phyloP scores from a whole-genome alignment of 345 rosid genomes.

The Luvunga scandens region DNA sequence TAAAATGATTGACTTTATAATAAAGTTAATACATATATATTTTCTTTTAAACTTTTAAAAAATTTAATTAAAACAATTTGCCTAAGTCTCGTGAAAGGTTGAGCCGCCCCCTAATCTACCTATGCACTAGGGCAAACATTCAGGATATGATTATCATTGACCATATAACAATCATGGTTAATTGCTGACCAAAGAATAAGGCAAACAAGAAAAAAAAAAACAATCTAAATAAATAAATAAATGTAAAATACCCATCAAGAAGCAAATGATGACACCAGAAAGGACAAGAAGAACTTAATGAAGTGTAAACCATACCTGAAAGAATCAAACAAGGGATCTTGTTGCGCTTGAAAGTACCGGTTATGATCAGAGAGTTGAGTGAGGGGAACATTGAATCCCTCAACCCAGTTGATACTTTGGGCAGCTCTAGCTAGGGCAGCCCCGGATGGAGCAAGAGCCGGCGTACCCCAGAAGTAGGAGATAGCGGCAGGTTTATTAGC shows the following conservation, averaged over 20 bases:
- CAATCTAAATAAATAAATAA: too few relatives aligned
- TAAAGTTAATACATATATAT: too few relatives aligned
- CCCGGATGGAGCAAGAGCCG: constrained; percentile 61
- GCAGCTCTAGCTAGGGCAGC: constrained; percentile 36
- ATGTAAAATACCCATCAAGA: not conserved
- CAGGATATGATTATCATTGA: too few relatives aligned
- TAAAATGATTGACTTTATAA: too few relatives aligned
- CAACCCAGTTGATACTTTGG: constrained; percentile 50
- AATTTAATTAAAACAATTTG: too few relatives aligned
- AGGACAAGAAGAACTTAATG: not conserved
- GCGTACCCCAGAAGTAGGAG: constrained; percentile 84
- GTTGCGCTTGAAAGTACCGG: constrained; percentile 1
- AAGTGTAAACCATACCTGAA: constrained; percentile 52
- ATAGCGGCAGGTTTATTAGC: constrained; percentile 29
- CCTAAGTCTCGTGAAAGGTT: too few relatives aligned
- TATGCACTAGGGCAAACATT: too few relatives aligned
- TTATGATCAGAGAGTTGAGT: constrained; percentile 32
- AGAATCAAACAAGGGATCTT: constrained; percentile 32
- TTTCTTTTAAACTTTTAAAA: too few relatives aligned
- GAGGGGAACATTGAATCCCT: constrained; percentile 65
- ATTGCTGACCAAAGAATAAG: too few relatives aligned
- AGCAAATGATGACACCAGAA: not conserved
- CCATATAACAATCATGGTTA: too few relatives aligned
- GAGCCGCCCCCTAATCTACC: too few relatives aligned
- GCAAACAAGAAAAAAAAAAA: too few relatives aligned